Evolutionary conservation across 108 stramenopile species (phyloP).

Genomic region (Cyclotella sp.): DNA sequence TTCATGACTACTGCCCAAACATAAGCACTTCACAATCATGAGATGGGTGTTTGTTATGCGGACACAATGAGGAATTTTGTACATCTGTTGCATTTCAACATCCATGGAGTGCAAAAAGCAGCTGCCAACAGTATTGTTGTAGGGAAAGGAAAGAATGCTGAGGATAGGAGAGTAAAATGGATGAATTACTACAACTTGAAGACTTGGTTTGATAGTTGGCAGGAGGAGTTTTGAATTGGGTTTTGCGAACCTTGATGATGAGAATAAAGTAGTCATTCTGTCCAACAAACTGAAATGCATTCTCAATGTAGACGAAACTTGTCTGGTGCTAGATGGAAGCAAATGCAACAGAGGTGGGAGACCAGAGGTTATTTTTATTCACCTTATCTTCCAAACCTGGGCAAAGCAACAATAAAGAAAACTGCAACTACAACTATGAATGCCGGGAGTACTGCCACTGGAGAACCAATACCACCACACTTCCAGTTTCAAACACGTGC

Average conservation of each 20-base stretch:
- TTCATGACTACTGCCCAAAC: no score
- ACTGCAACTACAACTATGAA: not conserved
- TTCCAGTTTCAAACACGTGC: not conserved
- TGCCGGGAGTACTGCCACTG: not conserved
- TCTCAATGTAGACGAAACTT: slow-evolving; percentile 4
- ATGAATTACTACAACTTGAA: not conserved
- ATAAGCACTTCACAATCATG: no score
- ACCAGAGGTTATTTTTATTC: not conserved
- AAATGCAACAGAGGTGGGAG: slow-evolving; percentile 3
- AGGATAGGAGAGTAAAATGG: slow-evolving; percentile 3
- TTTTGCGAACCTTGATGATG: not conserved
- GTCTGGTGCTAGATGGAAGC: not conserved
- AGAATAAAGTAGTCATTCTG: not conserved
- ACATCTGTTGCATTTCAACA: no score
- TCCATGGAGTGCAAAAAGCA: not conserved
- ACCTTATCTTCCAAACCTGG: not conserved
- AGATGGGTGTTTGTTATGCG: no score
- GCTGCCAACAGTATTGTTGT: not conserved
- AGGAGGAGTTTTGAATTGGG: slow-evolving; percentile 1
- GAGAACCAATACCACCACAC: slow-evolving; percentile 2
- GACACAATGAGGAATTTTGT: no score
- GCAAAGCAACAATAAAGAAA: not conserved
- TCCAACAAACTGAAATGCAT: not conserved
- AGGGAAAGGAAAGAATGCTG: not conserved
- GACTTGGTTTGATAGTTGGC: not conserved